Evolutionary conservation across 345 rosid species (phyloP).

Genomic region (Salix arbutifolia): DNA sequence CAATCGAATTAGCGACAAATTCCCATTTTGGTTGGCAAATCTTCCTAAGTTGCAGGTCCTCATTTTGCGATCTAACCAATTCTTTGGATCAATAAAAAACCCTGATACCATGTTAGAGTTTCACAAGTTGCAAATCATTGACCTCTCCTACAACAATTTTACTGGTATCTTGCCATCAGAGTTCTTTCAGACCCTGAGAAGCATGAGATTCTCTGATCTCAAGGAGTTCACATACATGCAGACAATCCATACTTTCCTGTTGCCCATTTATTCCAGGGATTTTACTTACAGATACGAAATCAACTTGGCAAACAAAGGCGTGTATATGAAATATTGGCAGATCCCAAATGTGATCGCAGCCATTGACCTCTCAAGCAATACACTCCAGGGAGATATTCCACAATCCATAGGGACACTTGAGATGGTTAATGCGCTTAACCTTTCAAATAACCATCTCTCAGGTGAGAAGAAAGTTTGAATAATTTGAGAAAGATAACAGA

Average conservation of each 20-base stretch:
- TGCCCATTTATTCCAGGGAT: too few species aligned
- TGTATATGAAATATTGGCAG: neutral
- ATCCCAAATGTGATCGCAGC: neutral
- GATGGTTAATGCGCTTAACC: too few species aligned
- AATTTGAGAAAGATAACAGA: too few species aligned
- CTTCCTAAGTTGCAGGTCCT: too few species aligned
- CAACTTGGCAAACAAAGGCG: neutral
- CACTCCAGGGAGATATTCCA: conserved; percentile 6
- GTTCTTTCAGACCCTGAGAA: neutral
- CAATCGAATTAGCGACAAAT: too few species aligned
- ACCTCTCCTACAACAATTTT: too few species aligned
- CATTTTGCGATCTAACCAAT: neutral
- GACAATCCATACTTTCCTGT: too few species aligned
- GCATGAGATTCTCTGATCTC: too few species aligned
- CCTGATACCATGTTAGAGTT: neutral
- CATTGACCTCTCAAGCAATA: conserved; percentile 8
- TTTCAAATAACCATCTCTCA: too few species aligned
- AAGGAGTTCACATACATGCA: neutral
- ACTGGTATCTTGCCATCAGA: neutral
- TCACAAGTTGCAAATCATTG: neutral
- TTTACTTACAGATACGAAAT: neutral
- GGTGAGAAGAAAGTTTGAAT: too few species aligned
- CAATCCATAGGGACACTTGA: neutral
- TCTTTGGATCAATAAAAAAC: neutral
- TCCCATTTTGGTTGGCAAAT: too few species aligned